Evolutionary conservation across 2,329 filamentous ascomycete genomes (phyloP).

Genomic region (Penicillium sp.): DNA sequence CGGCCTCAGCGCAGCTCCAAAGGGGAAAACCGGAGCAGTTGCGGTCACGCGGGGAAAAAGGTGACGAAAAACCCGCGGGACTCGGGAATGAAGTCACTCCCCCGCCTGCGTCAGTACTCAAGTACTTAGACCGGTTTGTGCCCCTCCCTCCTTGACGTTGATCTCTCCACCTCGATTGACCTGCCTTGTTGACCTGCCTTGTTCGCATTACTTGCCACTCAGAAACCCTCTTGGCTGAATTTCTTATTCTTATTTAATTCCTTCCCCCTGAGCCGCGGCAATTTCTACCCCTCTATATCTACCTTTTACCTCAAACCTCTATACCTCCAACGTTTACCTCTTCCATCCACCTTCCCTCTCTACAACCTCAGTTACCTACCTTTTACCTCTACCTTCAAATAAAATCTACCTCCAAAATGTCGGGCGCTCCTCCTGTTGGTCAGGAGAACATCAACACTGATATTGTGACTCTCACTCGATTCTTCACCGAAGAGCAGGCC

Average conservation of each 20-base stretch:
- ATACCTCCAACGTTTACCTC: too few relatives aligned
- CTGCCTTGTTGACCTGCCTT: conserved; percentile 2
- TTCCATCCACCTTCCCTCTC: neutral
- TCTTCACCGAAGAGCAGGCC: conserved; percentile 91
- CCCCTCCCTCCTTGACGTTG: conserved; percentile 17
- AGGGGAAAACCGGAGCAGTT: conserved; percentile 7
- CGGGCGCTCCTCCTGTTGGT: conserved; percentile 53
- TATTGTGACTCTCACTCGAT: conserved; percentile 92
- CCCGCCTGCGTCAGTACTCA: conserved; percentile 14
- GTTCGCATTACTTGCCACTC: neutral
- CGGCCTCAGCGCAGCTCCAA: neutral
- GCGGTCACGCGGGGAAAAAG: conserved; percentile 21
- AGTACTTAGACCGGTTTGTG: conserved; percentile 22
- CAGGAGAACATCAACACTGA: conserved; percentile 87
- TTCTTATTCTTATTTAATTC: neutral
- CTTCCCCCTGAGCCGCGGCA: neutral
- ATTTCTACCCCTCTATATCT: too few relatives aligned
- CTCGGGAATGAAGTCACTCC: conserved; percentile 14
- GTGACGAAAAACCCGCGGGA: conserved; percentile 22
- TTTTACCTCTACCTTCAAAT: too few relatives aligned
- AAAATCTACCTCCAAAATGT: conserved; percentile 4
- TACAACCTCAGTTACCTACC: conserved; percentile 1
- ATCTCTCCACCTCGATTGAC: conserved; percentile 6
- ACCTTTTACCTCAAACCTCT: too few relatives aligned
- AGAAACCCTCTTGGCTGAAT: neutral